phyloP scores from a whole-genome alignment of 805 yeast genomes.

The Yarrowia porcina region DNA sequence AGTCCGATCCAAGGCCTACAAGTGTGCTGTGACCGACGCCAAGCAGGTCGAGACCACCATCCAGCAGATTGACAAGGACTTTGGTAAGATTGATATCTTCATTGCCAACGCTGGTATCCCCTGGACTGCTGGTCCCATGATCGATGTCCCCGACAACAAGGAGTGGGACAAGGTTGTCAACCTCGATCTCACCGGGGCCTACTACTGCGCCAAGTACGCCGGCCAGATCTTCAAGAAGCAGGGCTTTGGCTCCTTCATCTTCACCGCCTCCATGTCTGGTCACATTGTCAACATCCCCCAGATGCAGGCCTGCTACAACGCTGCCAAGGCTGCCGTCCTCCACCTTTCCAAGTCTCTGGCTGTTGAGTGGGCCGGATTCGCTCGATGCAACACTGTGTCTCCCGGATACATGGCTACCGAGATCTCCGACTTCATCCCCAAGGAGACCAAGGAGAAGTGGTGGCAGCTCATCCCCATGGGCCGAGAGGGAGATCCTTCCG shows the following conservation, averaged over 20 bases:
- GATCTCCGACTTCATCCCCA: conserved; percentile 50
- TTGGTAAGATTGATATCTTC: conserved; percentile 76
- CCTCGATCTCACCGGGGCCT: conserved; percentile 76
- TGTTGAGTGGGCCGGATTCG: conserved; percentile 82
- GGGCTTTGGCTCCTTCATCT: conserved; percentile 73
- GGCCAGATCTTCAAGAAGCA: conserved; percentile 72
- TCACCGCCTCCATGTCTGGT: conserved; percentile 89
- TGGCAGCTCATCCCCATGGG: conserved; percentile 59
- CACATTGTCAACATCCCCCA: conserved; percentile 86
- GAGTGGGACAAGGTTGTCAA: conserved; percentile 72
- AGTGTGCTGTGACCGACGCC: conserved; percentile 53
- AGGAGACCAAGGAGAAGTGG: conserved; percentile 50
- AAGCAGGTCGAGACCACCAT: conserved; percentile 51
- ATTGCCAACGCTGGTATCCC: conserved; percentile 90
- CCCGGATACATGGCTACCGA: conserved; percentile 87
- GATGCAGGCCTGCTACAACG: conserved; percentile 79
- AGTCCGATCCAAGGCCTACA: conserved; percentile 61
- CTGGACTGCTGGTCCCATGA: conserved; percentile 65
- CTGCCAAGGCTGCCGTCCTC: conserved; percentile 78
- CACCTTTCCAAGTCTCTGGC: conserved; percentile 77
- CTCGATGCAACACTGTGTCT: conserved; percentile 74
- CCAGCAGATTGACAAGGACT: conserved; percentile 55
- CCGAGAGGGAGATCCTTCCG: conserved; percentile 69
- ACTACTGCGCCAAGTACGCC: conserved; percentile 69
- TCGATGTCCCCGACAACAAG: conserved; percentile 45